Evolutionary conservation across 2,329 filamentous ascomycete species (phyloP).

Genomic region (Ophiostoma populinum): DNA sequence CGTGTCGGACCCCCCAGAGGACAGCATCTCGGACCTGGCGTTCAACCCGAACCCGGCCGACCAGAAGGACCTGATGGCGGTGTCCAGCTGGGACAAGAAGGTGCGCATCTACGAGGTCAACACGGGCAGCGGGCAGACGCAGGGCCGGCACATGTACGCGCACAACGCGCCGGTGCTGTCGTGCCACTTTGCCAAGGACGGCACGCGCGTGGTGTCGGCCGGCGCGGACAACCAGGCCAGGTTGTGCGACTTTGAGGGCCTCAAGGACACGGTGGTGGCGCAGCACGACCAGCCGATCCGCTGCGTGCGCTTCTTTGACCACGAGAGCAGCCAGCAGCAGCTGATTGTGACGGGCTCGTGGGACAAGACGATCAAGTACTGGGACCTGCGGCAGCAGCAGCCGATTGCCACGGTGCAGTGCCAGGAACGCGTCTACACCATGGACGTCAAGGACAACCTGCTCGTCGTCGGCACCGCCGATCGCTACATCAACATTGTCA

Average conservation of each 20-base stretch:
- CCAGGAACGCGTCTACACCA: constrained; percentile 71
- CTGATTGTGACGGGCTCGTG: constrained; percentile 87
- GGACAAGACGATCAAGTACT: constrained; percentile 85
- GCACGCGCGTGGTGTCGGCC: constrained; percentile 69
- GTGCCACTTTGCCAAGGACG: constrained; percentile 88
- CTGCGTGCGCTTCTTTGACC: constrained; percentile 61
- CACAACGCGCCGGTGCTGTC: constrained; percentile 73
- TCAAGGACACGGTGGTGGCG: constrained; percentile 55
- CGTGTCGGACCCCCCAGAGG: constrained; percentile 61
- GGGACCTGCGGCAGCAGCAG: constrained; percentile 55
- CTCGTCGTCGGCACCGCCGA: constrained; percentile 88
- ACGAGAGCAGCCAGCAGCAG: constrained; percentile 43
- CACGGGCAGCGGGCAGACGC: constrained; percentile 49
- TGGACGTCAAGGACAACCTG: constrained; percentile 79
- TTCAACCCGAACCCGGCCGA: constrained; percentile 39
- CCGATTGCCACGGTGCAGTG: constrained; percentile 48
- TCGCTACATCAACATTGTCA: constrained; percentile 88
- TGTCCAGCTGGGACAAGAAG: constrained; percentile 94
- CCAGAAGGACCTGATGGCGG: constrained; percentile 63
- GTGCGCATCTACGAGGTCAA: constrained; percentile 92
- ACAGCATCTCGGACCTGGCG: constrained; percentile 73
- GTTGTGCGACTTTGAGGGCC: constrained; percentile 62
- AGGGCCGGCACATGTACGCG: constrained; percentile 73
- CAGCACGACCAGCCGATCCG: constrained; percentile 74
- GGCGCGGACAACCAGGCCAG: constrained; percentile 85